These are phyloP conservation scores for Scheffersomyces segobiensis DNA, from an alignment of 1,139 yeast species.

Conservation along the genomic window DNA sequence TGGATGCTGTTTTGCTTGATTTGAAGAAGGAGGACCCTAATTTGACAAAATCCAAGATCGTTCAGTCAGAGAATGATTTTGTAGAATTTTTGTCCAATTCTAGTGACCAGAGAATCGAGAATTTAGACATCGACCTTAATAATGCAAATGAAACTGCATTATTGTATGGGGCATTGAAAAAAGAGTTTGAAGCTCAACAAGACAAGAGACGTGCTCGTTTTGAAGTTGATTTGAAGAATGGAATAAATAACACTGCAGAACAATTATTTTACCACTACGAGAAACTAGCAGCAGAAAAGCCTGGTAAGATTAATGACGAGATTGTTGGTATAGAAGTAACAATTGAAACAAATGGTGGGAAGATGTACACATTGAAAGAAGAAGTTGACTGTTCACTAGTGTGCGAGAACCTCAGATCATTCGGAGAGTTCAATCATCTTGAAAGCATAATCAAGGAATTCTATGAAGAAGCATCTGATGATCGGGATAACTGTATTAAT, in stretches of 20 bases:
- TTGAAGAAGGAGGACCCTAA: constrained; percentile 12
- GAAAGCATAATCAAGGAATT: not conserved
- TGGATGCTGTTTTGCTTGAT: constrained; percentile 52
- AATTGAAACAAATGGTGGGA: not conserved
- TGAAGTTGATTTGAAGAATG: constrained; percentile 10
- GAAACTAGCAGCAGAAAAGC: constrained; percentile 6
- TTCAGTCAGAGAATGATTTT: constrained; percentile 21
- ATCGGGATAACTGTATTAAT: not conserved
- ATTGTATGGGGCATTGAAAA: constrained; percentile 27
- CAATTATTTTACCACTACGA: constrained; percentile 18
- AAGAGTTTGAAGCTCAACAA: constrained; percentile 20
- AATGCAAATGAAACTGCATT: constrained; percentile 23
- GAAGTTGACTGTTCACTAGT: not conserved
- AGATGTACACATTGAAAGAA: not conserved
- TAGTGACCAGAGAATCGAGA: constrained; percentile 30
- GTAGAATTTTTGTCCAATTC: constrained; percentile 15
- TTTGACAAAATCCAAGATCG: constrained; percentile 14
- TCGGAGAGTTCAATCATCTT: not conserved
- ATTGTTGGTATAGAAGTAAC: not conserved
- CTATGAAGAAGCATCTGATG: not conserved
- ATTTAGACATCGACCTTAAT: constrained; percentile 17
- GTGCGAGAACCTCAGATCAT: not conserved
- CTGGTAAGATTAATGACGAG: not conserved
- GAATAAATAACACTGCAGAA: constrained; percentile 15
- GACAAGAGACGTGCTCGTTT: constrained; percentile 12